Evolutionary conservation across 2,329 filamentous ascomycete genomes (phyloP), one percentile per base, ranked within the genome.

Genomic region (Conoideocrella luteorostrata): DNA sequence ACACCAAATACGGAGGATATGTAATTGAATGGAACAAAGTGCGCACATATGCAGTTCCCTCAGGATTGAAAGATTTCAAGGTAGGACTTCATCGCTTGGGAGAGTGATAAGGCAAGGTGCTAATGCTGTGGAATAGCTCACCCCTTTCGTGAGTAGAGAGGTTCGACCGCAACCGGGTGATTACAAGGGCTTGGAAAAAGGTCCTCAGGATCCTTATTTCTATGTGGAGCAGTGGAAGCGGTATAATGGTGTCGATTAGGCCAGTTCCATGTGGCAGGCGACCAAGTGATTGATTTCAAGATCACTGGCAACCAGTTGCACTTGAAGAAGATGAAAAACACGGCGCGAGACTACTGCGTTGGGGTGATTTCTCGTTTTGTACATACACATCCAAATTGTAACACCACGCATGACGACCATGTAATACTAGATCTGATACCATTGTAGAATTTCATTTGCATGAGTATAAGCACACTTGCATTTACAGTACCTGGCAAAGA

Each of bases 1-100:
- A 94, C 68, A 90, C 86, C 43, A 86, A 86, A 63, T 79, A 81
- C 61, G 93, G 91, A 65, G 83, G 83, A 40, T 98, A 93, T 66
- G 64, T 81, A 37, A 82, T 97, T 53, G 86, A 97, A 53, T 95
- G 78, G 75, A 67, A 73, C 44, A 95, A 94, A 69, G 88, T 97
- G 59, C 83, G 91, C 65, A 95, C 90, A 43, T 98, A 89, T 63
- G 84, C 86, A 44, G 87, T 87, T 55, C 90, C 91, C 1, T 35
- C 35, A 5, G 72, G 75, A 37, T 64, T 94, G 47, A 72, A 74
- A 20, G 74, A 76, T 5, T 93, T 87, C 67, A 84, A 85, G 70
- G 89, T 93, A 65, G 20, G 70, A 23, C n/a, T 6, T 4, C 3
- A n/a, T 33, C 20, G 13, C 13, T 9, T 15, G 17, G 11, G 15